phyloP scores from a whole-genome alignment of 805 yeast genomes.

The Kuraishia hungarica region DNA sequence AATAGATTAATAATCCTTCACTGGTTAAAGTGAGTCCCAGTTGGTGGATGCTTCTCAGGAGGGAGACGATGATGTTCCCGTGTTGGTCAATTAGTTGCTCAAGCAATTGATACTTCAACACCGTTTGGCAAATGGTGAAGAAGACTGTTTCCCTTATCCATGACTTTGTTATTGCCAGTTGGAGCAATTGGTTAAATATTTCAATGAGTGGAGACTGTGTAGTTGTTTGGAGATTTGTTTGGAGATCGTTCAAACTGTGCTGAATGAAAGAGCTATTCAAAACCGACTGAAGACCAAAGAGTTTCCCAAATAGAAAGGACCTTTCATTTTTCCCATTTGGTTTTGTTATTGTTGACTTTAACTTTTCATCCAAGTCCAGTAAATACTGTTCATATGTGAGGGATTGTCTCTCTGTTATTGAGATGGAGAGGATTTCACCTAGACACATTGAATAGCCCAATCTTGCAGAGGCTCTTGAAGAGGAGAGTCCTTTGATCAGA shows the following conservation, averaged over 20 bases:
- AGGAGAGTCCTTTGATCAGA: slow-evolving; percentile 70
- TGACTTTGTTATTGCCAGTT: slow-evolving; percentile 54
- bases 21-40: slow-evolving; percentile 53
- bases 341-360: slow-evolving; percentile 26
- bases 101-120: slow-evolving; percentile 18
- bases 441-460: slow-evolving; percentile 85
- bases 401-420: slow-evolving; percentile 17
- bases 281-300: slow-evolving; percentile 77
- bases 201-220: slow-evolving; percentile 27
- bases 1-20: slow-evolving; percentile 73
- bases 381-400: slow-evolving; percentile 31
- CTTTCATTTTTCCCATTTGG: slow-evolving; percentile 80
- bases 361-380: slow-evolving; percentile 23
- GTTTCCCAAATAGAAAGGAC: slow-evolving; percentile 68
- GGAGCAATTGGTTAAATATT: slow-evolving; percentile 40
- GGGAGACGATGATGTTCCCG: slow-evolving; percentile 8
- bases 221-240: slow-evolving; percentile 10
- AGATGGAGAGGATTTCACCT: slow-evolving; percentile 49
- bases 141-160: slow-evolving; percentile 85
- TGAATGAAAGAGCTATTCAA: slow-evolving; percentile 43
- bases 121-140: slow-evolving; percentile 56
- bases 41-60: slow-evolving; percentile 36
- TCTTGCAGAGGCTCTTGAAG: slow-evolving; percentile 77
- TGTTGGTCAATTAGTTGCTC: slow-evolving; percentile 11
- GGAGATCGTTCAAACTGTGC: slow-evolving; percentile 12